phyloP scores from a whole-genome alignment of 179 eudicot genomes.

The Patellifolia procumbens region DNA sequence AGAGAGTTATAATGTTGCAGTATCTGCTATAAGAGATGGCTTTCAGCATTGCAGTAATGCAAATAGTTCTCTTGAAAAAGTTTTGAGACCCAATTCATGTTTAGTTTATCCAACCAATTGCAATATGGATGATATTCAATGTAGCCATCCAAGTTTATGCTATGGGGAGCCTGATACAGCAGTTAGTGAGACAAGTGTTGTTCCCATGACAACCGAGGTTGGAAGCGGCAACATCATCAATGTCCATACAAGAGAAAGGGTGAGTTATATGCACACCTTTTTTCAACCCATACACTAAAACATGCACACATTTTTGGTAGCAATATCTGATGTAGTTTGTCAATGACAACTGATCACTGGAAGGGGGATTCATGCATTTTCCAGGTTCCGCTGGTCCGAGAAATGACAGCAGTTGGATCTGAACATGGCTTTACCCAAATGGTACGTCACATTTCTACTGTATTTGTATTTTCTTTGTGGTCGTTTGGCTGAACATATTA shows the following conservation, averaged over 20 bases:
- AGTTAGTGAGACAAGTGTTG: slow-evolving; percentile 26
- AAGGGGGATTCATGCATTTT: slow-evolving; percentile 13
- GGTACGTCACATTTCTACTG: slow-evolving; percentile 38
- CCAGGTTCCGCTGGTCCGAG: slow-evolving; percentile 44
- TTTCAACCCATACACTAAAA: not conserved
- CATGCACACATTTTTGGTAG: not conserved
- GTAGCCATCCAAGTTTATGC: slow-evolving; percentile 23
- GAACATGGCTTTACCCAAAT: slow-evolving; percentile 50
- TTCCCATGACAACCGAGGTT: slow-evolving; percentile 32
- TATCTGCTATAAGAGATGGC: slow-evolving; percentile 55
- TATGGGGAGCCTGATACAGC: slow-evolving; percentile 31
- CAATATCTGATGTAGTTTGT: not conserved
- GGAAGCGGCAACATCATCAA: slow-evolving; percentile 32
- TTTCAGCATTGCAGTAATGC: slow-evolving; percentile 42
- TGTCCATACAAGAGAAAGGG: slow-evolving; percentile 40
- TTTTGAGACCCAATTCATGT: slow-evolving; percentile 34
- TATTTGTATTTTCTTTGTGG: not conserved
- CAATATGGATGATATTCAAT: slow-evolving; percentile 39
- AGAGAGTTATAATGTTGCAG: slow-evolving; percentile 54
- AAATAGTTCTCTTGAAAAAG: slow-evolving; percentile 37
- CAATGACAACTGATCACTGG: not conserved
- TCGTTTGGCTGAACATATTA: too few relatives aligned
- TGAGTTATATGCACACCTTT: slow-evolving; percentile 32
- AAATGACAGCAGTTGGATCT: slow-evolving; percentile 35
- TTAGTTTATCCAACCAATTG: slow-evolving; percentile 26